Conservation (phyloP, 176 grass and related monocot genomes). For the Microstegium vimineum region DNA sequence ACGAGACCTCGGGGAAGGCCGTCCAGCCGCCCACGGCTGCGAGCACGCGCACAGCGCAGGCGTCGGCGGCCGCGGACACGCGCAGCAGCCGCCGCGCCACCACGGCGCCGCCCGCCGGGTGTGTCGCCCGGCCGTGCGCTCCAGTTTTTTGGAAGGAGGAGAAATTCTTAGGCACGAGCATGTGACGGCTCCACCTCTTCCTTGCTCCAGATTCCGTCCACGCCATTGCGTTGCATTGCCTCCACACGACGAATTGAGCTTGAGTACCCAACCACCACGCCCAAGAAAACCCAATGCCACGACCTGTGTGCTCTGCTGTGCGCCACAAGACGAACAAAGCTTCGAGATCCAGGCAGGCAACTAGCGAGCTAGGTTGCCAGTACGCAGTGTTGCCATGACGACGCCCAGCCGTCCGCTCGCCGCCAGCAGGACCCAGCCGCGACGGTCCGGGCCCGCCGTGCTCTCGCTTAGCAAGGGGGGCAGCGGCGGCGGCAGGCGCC, state of each 20-base stretch:
- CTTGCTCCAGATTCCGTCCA: constrained; percentile 2
- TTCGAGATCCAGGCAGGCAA: not conserved
- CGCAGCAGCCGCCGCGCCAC: too few species aligned
- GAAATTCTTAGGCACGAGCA: too few species aligned
- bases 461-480: constrained; percentile 10
- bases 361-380: not conserved
- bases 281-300: not conserved
- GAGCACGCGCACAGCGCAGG: too few species aligned
- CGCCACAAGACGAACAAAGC: not conserved
- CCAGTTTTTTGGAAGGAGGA: too few species aligned
- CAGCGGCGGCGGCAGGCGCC: not conserved
- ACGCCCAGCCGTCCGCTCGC: constrained; percentile 48
- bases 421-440: constrained; percentile 22
- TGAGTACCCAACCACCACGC: not conserved
- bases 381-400: constrained; percentile 33
- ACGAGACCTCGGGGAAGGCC: too few species aligned
- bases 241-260: too few species aligned
- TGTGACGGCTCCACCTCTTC: too few species aligned
- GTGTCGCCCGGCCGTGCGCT: too few species aligned
- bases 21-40: too few species aligned
- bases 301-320: not conserved
- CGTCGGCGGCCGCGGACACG: too few species aligned
- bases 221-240: not conserved
- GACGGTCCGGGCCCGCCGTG: constrained; percentile 29
- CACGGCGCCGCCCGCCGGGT: too few species aligned